Percentiles rank a stretch among this genome's conserved stretches.
phyloP scores from a whole-genome alignment of 345 rosid species.

The Hibiscus mutabilis region DNA sequence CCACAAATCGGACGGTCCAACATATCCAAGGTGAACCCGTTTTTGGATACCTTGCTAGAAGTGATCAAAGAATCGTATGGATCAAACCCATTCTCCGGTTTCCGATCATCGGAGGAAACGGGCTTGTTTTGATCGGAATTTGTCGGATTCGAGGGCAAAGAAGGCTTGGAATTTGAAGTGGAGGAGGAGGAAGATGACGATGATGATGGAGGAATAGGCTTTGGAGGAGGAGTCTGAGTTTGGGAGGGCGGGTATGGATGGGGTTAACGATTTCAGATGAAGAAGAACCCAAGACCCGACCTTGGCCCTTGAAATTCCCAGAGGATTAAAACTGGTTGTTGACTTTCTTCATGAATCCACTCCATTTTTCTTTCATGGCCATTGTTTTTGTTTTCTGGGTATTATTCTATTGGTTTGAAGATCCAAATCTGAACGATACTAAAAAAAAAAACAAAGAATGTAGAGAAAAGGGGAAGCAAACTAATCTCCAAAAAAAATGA shows the following conservation, averaged over 20 bases:
- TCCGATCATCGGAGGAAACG: conserved; percentile 17
- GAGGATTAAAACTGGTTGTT: conserved; percentile 53
- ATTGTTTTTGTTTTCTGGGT: conserved; percentile 15
- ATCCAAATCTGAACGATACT: background rate
- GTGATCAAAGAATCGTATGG: conserved; percentile 69
- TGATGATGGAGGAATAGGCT: conserved; percentile 19
- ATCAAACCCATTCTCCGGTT: conserved; percentile 53
- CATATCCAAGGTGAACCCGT: conserved; percentile 58
- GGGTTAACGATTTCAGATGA: conserved; percentile 48
- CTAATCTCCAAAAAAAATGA: background rate
- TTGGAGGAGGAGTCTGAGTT: conserved; percentile 31
- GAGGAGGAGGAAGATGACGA: conserved; percentile 12
- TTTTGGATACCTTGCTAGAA: conserved; percentile 63
- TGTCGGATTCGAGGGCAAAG: conserved; percentile 31
- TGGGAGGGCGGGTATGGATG: conserved; percentile 31
- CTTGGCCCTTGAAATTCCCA: conserved; percentile 82
- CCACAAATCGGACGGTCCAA: conserved; percentile 80
- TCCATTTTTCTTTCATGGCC: conserved; percentile 79
- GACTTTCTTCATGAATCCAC: conserved; percentile 87
- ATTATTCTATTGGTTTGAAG: background rate
- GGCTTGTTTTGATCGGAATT: conserved; percentile 30
- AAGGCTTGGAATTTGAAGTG: conserved; percentile 22
- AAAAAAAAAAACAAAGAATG: too few relatives aligned
- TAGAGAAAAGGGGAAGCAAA: too few relatives aligned
- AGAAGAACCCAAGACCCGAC: conserved; percentile 76